These are phyloP conservation scores for Ruellia speciosa DNA, from an alignment of 305 asterid genomes.

Conservation along the genomic window DNA sequence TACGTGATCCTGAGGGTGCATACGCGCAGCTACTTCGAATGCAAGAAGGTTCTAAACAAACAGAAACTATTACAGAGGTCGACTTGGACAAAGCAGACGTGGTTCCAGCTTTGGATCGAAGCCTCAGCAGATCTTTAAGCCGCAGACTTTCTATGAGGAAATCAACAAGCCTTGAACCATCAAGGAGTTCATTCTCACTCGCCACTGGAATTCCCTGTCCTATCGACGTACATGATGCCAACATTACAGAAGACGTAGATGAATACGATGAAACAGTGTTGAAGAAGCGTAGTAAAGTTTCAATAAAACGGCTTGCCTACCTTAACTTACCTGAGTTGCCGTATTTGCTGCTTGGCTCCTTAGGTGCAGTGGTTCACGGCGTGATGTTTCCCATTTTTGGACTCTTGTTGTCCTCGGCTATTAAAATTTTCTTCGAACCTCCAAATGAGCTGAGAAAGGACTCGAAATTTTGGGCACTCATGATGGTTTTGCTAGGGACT, in stretches of 20 bases:
- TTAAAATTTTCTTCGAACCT: slow-evolving; percentile 60
- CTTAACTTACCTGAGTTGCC: slow-evolving; percentile 66
- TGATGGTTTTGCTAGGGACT: slow-evolving; percentile 42
- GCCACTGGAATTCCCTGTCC: slow-evolving; percentile 33
- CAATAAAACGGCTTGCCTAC: slow-evolving; percentile 42
- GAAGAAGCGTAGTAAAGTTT: slow-evolving; percentile 32
- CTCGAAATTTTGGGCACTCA: slow-evolving; percentile 51
- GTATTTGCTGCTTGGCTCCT: slow-evolving; percentile 45
- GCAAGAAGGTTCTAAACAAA: slow-evolving; percentile 35
- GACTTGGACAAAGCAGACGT: slow-evolving; percentile 23
- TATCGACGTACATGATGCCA: slow-evolving; percentile 31
- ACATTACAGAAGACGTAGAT: slow-evolving; percentile 6
- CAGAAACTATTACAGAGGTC: slow-evolving; percentile 13
- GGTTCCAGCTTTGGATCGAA: no score
- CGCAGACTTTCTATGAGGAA: slow-evolving; percentile 34
- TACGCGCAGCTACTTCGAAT: slow-evolving; percentile 44
- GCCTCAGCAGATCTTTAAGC: slow-evolving; percentile 48
- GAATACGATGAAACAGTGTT: slow-evolving; percentile 21
- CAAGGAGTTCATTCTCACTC: slow-evolving; percentile 45
- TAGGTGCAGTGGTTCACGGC: slow-evolving; percentile 54
- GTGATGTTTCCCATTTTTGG: slow-evolving; percentile 64
- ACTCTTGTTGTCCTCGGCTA: slow-evolving; percentile 56
- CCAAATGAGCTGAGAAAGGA: slow-evolving; percentile 39
- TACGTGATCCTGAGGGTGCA: slow-evolving; percentile 42
- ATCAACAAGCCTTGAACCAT: slow-evolving; percentile 53